Base-by-base conservation (phyloP, 1,284 basidiomycete genomes). In the Microbotryum silenes-acaulis region DNA sequence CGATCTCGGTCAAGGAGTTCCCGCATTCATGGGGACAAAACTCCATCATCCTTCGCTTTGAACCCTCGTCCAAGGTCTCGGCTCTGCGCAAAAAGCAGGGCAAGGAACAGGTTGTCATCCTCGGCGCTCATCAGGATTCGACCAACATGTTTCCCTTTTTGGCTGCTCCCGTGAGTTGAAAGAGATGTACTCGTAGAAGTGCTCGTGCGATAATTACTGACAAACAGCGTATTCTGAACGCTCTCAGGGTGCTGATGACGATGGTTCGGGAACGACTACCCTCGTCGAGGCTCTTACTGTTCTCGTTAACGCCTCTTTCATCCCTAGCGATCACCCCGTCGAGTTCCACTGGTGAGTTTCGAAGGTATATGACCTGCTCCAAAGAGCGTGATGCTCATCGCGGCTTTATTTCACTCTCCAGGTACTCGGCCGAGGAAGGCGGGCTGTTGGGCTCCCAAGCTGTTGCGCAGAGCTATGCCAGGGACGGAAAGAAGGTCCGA, bases 321-420 rank as follows among this genome's bases (percentile, higher is more conserved):
- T 77, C 23, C 91, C 94, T 25, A 77, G 78, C 20, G 70, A 72
- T 51, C 83, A 83, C 59, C 81, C 88, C 21, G 82, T 97, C 61
- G 92, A 97, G 74, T 94, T 97, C 76, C 92, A 96, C 75, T 98
- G 88, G 87, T 97, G 91, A 75, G 88, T 88, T 57, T 92, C 91
- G 53, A 91, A 96, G 73, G 91, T 96, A 42, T 6, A 6, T 14
- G 37, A 42, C 12, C 16, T 42, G 37, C 37, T 12, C 16, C 37
- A 18, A 42, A 18, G 16, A 42, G 37, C 3, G 9, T 42, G 12
- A 18, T 31, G 37, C 37, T 42, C 14, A 42, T 18, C 4, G 37
- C 37, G 37, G 6, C 37, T 42, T 42, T 42, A 10, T 42, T 42
- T 18, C 16, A 18, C 37, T 14, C 31, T 42, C 37, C 37, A 78